Percentiles rank a stretch among this genome's conserved stretches.
Conservation (phyloP, 805 yeast genomes). For the Yamadazyma akitaensis region DNA sequence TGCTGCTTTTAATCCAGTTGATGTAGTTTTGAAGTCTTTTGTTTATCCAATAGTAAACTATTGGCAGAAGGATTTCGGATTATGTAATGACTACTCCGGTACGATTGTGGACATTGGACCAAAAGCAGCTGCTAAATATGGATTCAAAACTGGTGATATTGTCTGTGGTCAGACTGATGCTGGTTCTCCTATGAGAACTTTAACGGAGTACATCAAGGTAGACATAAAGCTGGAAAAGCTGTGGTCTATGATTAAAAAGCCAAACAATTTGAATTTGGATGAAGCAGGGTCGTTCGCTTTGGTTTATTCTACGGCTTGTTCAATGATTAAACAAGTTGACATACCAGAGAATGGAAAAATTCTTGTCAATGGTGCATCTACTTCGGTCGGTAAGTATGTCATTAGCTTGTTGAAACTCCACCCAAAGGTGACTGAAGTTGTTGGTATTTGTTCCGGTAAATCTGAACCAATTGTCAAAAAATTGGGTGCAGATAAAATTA, state of each 20-base stretch:
- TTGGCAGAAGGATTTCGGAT: conserved; percentile 17
- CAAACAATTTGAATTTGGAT: conserved; percentile 39
- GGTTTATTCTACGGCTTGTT: conserved; percentile 61
- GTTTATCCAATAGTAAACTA: conserved; percentile 9
- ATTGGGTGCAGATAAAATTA: conserved; percentile 55
- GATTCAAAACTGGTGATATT: conserved; percentile 26
- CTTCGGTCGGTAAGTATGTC: conserved; percentile 59
- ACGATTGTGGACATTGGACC: conserved; percentile 29
- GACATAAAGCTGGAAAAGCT: conserved; percentile 21
- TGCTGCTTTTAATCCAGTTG: conserved; percentile 35
- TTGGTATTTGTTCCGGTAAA: conserved; percentile 51
- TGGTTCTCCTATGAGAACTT: conserved; percentile 32
- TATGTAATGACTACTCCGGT: conserved; percentile 35
- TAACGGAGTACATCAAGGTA: conserved; percentile 45
- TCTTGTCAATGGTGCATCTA: conserved; percentile 70
- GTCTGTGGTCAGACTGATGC: conserved; percentile 25
- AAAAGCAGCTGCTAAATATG: conserved; percentile 16
- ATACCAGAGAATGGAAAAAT: conserved; percentile 44
- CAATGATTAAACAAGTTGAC: conserved; percentile 29
- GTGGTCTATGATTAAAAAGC: conserved; percentile 31
- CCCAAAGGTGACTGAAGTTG: conserved; percentile 46
- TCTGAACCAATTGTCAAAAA: conserved; percentile 42
- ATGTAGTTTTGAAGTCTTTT: conserved; percentile 20
- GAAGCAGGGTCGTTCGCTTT: conserved; percentile 68
- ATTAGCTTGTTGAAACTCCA: conserved; percentile 51